These are phyloP conservation scores for Croton laevigatus DNA, from an alignment of 441 rosid species.

Conservation along the genomic window DNA sequence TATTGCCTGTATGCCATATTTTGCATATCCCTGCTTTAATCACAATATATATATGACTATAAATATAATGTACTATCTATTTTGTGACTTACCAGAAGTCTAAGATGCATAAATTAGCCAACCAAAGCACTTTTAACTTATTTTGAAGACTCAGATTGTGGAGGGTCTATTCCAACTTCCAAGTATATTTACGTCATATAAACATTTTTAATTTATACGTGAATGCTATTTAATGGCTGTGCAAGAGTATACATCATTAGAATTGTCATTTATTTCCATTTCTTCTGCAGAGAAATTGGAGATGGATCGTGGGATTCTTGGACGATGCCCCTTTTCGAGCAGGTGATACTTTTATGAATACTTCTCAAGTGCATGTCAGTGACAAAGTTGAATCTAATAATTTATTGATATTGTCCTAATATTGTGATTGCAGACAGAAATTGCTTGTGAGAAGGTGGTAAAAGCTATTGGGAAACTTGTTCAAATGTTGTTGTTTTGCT, in stretches of 20 bases:
- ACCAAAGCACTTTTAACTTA: background rate
- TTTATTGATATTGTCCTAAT: conserved; percentile 1
- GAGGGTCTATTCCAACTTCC: too few relatives aligned
- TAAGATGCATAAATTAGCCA: background rate
- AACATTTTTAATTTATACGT: too few relatives aligned
- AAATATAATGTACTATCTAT: background rate
- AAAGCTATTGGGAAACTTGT: conserved; percentile 24
- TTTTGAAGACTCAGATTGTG: background rate
- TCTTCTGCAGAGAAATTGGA: conserved; percentile 63
- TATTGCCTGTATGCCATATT: conserved; percentile 63
- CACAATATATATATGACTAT: background rate
- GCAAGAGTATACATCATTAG: background rate
- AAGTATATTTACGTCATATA: too few relatives aligned
- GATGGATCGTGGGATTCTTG: conserved; percentile 93
- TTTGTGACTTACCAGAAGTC: background rate
- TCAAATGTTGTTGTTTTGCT: conserved; percentile 7
- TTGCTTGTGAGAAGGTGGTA: conserved; percentile 80
- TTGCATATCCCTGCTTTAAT: conserved; percentile 1
- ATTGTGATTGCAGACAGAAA: conserved; percentile 55
- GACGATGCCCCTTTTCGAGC: conserved; percentile 75
- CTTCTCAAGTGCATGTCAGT: background rate
- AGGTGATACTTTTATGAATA: conserved; percentile 36
- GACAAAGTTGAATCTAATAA: background rate
- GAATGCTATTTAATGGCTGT: too few relatives aligned
- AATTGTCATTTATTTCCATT: conserved; percentile 8